Percentiles rank a stretch among this genome's conserved stretches.
Conservation (phyloP, 108 stramenopile species). For the Fragilaria radians region DNA sequence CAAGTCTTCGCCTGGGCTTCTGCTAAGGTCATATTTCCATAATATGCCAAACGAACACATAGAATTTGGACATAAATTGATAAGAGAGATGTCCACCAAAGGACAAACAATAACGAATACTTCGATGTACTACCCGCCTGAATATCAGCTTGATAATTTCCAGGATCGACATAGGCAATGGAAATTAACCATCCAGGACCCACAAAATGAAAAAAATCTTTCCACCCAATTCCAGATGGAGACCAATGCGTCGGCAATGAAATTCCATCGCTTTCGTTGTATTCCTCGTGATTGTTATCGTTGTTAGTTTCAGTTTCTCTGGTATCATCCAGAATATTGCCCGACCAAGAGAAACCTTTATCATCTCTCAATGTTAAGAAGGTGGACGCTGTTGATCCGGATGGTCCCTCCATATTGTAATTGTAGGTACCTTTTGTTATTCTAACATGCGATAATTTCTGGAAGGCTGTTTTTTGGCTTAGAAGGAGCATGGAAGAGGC, state of each 20-base stretch:
- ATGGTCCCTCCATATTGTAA: too few relatives aligned
- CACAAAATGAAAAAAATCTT: conserved; percentile 25
- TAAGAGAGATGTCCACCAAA: conserved; percentile 46
- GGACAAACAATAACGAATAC: conserved; percentile 48
- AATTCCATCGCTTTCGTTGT: too few relatives aligned
- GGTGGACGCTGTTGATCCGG: too few relatives aligned
- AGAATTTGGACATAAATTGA: conserved; percentile 55
- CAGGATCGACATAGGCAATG: conserved; percentile 70
- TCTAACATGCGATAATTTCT: too few relatives aligned
- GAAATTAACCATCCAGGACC: conserved; percentile 54
- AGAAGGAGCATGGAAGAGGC: too few relatives aligned
- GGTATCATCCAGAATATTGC: too few relatives aligned
- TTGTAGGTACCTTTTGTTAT: too few relatives aligned
- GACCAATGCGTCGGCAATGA: conserved; percentile 4
- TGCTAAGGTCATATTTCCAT: conserved; percentile 45
- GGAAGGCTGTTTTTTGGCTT: too few relatives aligned
- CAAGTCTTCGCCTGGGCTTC: conserved; percentile 30
- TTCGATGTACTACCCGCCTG: conserved; percentile 47
- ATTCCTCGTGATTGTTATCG: too few relatives aligned
- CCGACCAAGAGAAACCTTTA: too few relatives aligned
- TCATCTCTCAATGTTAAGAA: too few relatives aligned
- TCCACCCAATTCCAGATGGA: conserved; percentile 12
- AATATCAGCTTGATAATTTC: conserved; percentile 68
- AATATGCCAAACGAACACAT: conserved; percentile 52
- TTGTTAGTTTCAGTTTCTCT: too few relatives aligned